Evolutionary conservation across 2,329 filamentous ascomycete genomes (phyloP), one percentile per base, ranked within the genome.

Genomic region (Colletotrichum sp.): DNA sequence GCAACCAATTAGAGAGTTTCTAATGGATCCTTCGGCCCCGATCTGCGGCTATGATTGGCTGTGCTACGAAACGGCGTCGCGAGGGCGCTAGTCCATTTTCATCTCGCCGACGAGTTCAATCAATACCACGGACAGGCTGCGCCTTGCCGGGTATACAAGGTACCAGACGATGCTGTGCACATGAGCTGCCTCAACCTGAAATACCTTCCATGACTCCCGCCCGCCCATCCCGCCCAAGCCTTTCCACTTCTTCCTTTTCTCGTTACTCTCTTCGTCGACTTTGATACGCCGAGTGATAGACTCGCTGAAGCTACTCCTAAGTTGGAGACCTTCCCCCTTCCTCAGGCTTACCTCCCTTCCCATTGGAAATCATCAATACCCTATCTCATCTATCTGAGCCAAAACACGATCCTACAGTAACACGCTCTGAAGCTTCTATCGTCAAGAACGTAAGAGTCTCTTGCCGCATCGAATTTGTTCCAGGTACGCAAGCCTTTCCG

Each of bases 21-120:
- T 18, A 4, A 18, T 62, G 63, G 55, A 18, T 49, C 26, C 32
- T 21, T 4, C 16, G 10, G 13, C 15, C 8, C 5, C 3, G 4
- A 36, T 9, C 3, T n/a, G 8, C 1, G 1, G 4, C 5, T 10
- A 0, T 81, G 28, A 85, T 86, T 86, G 83, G 85, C 16, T 39
- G 8, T 2, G 3, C 18, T 30, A n/a, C 52, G 60, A 68, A 24
- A 52, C 24, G 6, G 4, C 2, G 7, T n/a, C 60, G 49, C 24
- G 63, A 21, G 57, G 5, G 66, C 83, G 81, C 85, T 85, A 85
- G 77, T 49, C 86, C 85, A 75, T 71, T 80, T 85, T 79, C 80
- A 85, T 85, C 85, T 87, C 85, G 85, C 85, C 85, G 85, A 87
- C 69, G 72, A 73, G 77, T 76, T 81, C 80, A 80, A 77, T 75